Evolutionary conservation across 305 asterid species (phyloP).

Genomic region (Nicotiana rustica): DNA sequence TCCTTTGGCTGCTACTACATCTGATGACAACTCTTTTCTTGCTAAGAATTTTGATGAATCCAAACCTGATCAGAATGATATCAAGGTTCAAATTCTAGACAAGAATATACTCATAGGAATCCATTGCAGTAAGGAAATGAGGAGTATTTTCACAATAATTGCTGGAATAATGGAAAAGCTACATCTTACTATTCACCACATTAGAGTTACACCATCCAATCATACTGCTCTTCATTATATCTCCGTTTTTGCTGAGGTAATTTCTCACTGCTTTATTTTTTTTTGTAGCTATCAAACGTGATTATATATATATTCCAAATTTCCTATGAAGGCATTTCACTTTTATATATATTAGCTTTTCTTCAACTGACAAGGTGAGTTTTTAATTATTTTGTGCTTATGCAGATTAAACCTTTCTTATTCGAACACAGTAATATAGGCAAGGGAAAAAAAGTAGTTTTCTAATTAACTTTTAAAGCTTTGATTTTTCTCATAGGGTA

Average conservation of each 20-base stretch:
- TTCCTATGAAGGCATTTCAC: no score
- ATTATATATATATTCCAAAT: no score
- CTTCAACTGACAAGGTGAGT: no score
- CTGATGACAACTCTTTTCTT: background rate
- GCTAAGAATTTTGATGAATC: background rate
- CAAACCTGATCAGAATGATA: background rate
- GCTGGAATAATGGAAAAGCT: conserved; percentile 14
- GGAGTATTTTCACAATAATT: conserved; percentile 22
- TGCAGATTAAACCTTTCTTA: no score
- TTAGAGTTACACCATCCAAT: conserved; percentile 20
- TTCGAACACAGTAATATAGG: no score
- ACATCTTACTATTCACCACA: conserved; percentile 27
- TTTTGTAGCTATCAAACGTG: background rate
- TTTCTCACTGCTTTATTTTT: background rate
- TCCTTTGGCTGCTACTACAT: background rate
- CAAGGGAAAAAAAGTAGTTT: no score
- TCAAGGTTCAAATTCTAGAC: conserved; percentile 23
- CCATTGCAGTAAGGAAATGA: background rate
- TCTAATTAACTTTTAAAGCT: no score
- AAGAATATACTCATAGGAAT: conserved; percentile 28
- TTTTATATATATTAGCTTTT: no score
- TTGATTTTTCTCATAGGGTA: no score
- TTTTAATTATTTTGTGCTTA: no score
- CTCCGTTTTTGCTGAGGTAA: conserved; percentile 33
- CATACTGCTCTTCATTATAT: conserved; percentile 3